Percentiles rank a stretch among this genome's conserved stretches.
These are phyloP conservation scores for Intubia oerlemansii DNA, from an alignment of 2,329 filamentous ascomycete genomes.

Conservation along the genomic window DNA sequence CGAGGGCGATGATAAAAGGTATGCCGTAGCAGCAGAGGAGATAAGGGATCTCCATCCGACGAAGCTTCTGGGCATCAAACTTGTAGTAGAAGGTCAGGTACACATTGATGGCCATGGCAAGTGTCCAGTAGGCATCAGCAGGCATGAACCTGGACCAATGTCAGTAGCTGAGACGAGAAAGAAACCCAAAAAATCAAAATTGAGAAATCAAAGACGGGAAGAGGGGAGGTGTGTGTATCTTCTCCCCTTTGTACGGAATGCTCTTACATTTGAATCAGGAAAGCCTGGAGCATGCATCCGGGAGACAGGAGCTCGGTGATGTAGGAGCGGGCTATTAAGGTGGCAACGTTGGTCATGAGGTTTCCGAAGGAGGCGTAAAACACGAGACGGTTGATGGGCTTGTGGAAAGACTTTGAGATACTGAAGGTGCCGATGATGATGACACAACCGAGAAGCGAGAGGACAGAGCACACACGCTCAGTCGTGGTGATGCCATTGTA, in stretches of 20 bases:
- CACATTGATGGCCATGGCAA: constrained; percentile 70
- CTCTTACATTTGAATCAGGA: constrained; percentile 63
- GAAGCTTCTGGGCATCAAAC: constrained; percentile 42
- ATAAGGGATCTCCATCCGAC: constrained; percentile 50
- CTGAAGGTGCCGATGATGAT: constrained; percentile 55
- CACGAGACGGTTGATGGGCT: constrained; percentile 69
- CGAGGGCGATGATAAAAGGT: constrained; percentile 45
- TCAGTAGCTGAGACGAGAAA: too few species aligned
- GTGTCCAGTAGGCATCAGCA: constrained; percentile 54
- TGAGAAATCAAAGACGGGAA: too few species aligned
- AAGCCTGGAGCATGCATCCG: constrained; percentile 51
- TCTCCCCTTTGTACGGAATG: neutral
- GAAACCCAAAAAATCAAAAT: too few species aligned
- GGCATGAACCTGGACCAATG: constrained; percentile 51
- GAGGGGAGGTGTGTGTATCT: neutral
- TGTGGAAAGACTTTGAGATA: constrained; percentile 48
- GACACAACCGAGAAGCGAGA: constrained; percentile 49
- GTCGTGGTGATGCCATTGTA: constrained; percentile 35
- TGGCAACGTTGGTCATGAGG: constrained; percentile 54
- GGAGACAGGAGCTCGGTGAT: constrained; percentile 24
- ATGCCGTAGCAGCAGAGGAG: constrained; percentile 49
- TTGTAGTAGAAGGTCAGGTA: constrained; percentile 63
- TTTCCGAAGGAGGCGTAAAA: constrained; percentile 75
- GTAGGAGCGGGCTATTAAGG: constrained; percentile 46
- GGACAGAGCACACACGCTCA: constrained; percentile 45